Conservation (phyloP, 371 early-diverging fungal species). For the Choanephora cucurbitarum region DNA sequence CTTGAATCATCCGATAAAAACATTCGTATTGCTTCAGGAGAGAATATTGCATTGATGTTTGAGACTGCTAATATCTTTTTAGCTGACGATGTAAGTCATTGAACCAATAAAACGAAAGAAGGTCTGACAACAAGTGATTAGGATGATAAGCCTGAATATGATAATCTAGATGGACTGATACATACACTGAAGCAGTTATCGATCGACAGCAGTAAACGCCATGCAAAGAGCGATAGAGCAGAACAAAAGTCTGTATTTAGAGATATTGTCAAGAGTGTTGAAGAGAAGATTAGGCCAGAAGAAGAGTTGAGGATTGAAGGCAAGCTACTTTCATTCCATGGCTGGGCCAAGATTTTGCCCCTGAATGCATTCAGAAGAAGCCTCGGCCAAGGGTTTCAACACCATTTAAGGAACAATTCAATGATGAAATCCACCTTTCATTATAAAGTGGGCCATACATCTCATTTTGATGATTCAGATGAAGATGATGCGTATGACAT, state of each 20-base stretch:
- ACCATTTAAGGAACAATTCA: constrained; percentile 33
- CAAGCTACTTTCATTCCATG: constrained; percentile 39
- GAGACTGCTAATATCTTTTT: constrained; percentile 41
- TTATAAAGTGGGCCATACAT: constrained; percentile 18
- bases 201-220: constrained; percentile 61
- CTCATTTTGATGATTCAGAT: constrained; percentile 27
- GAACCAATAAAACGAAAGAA: no score
- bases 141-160: constrained; percentile 45
- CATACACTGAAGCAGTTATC: constrained; percentile 56
- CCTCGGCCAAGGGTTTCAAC: constrained; percentile 41
- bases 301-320: constrained; percentile 54
- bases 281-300: constrained; percentile 49
- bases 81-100: constrained; percentile 7
- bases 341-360: constrained; percentile 51
- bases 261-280: constrained; percentile 71
- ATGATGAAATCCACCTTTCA: constrained; percentile 38
- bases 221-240: constrained; percentile 63
- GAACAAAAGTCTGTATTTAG: constrained; percentile 70
- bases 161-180: constrained; percentile 61
- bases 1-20: constrained; percentile 67
- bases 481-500: constrained; percentile 19
- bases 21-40: constrained; percentile 74
- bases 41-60: constrained; percentile 77
- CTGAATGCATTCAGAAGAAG: constrained; percentile 34
- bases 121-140: no score